Conservation (phyloP, 495 filamentous ascomycete species). For the Talaromyces wortmannii region DNA sequence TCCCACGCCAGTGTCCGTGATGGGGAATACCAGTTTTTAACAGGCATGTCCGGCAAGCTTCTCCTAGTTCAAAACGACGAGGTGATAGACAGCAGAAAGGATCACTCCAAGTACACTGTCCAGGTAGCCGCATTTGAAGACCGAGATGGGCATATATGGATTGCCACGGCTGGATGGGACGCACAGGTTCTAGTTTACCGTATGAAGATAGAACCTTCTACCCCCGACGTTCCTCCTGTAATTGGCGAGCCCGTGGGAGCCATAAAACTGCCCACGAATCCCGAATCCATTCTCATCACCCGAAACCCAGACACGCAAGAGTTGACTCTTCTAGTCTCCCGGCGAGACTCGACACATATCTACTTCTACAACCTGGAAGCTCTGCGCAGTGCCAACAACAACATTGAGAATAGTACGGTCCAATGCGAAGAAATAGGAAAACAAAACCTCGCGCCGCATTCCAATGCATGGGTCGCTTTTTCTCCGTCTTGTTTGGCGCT, state of each 20-base stretch:
- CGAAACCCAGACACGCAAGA: slow-evolving; percentile 34
- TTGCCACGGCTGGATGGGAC: slow-evolving; percentile 65
- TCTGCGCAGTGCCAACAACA: not conserved
- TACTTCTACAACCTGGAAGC: slow-evolving; percentile 48
- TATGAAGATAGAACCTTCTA: slow-evolving; percentile 8
- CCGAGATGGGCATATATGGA: slow-evolving; percentile 20
- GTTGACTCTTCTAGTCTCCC: slow-evolving; percentile 46
- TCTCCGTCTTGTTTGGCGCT: slow-evolving; percentile 53
- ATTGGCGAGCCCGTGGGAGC: slow-evolving; percentile 37
- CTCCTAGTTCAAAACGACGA: slow-evolving; percentile 31
- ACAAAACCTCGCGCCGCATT: slow-evolving; percentile 58
- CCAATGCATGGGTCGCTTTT: slow-evolving; percentile 59
- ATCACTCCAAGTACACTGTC: slow-evolving; percentile 60
- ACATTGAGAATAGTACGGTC: too few relatives aligned
- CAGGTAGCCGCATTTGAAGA: slow-evolving; percentile 39
- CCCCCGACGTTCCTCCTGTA: not conserved
- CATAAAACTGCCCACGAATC: slow-evolving; percentile 49
- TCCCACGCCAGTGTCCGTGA: slow-evolving; percentile 30
- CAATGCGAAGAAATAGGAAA: slow-evolving; percentile 38
- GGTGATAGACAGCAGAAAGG: slow-evolving; percentile 39
- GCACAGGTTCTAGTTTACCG: slow-evolving; percentile 48
- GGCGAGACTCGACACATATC: slow-evolving; percentile 55
- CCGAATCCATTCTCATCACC: slow-evolving; percentile 54
- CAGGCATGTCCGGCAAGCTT: slow-evolving; percentile 60
- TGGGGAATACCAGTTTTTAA: slow-evolving; percentile 33